Base-by-base conservation (phyloP, 148 eudicot genomes). In the Mesembryanthemum crystallinum region DNA sequence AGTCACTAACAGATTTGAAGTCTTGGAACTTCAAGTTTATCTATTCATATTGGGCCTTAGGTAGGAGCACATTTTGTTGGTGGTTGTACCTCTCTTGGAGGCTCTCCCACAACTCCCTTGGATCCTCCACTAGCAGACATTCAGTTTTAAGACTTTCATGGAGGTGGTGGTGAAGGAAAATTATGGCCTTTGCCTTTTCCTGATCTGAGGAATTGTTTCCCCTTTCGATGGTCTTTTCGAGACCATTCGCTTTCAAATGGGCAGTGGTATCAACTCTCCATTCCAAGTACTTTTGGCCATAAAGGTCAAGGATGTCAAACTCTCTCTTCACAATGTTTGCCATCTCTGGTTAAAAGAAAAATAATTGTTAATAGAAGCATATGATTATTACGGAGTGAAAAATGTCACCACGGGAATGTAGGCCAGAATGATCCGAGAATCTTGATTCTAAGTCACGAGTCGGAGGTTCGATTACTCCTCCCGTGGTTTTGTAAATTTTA, bases 221-320 rank as follows among this genome's bases (percentile, higher is more conserved):
- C 3, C 7, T 18, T 7, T 0, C 43, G 14, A 35, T 35, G 1
- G 51, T 39, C 1, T 52, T 13, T 7, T 58, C 29, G 6, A 35
- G 45, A 27, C 66, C 65, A 10, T 35, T 58, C 1, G 23, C 75
- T 13, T 25, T 61, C 17, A 61, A 45, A 23, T 73, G 30, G 42
- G 76, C 68, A 28, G 18, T 28, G 0, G 68, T 27, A 25, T 73
- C 76, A 14, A 61, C 60, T 18, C 13, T 45, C 76, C 58, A 62
- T 6, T 43, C 58, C 3, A 73, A 42, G 27, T 73, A 73, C 10
- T 8, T 61, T 5, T 30, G 21, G n/a, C n/a, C n/a, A n/a, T n/a
- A n/a, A n/a, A n/a, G n/a, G n/a, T n/a, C n/a, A n/a, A n/a, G n/a
- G n/a, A n/a, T n/a, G n/a, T n/a, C n/a, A n/a, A n/a, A n/a, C n/a